Percentiles rank a stretch among this genome's conserved stretches.
phyloP scores from a whole-genome alignment of 2,329 filamentous ascomycete species.

The Laburnicola sp. region DNA sequence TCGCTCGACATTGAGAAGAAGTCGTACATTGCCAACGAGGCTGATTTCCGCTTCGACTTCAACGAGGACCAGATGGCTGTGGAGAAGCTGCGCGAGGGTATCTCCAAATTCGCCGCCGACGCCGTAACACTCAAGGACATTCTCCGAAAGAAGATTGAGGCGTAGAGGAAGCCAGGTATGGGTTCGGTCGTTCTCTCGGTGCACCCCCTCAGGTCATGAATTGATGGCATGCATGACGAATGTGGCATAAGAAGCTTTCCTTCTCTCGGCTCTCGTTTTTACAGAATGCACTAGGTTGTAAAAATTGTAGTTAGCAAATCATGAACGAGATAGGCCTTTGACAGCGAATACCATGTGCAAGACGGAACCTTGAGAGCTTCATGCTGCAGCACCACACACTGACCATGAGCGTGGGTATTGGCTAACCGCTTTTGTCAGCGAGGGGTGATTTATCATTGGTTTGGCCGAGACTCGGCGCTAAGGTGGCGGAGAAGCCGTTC shows the following conservation, averaged over 20 bases:
- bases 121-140: slow-evolving; percentile 92
- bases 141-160: slow-evolving; percentile 78
- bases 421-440: slow-evolving; percentile 9
- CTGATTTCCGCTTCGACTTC: slow-evolving; percentile 96
- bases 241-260: slow-evolving; percentile 19
- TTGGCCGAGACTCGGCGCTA: slow-evolving; percentile 28
- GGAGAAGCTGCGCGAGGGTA: slow-evolving; percentile 98
- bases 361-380: too few relatives aligned
- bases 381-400: too few relatives aligned
- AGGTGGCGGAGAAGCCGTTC: slow-evolving; percentile 2
- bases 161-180: slow-evolving; percentile 34
- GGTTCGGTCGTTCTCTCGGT: slow-evolving; percentile 26
- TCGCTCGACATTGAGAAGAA: slow-evolving; percentile 81
- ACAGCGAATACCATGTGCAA: slow-evolving; percentile 2
- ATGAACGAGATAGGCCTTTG: too few relatives aligned
- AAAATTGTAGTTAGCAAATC: slow-evolving; percentile 20
- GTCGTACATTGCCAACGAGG: slow-evolving; percentile 86
- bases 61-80: slow-evolving; percentile 99
- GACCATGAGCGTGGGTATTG: neutral
- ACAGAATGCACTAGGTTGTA: slow-evolving; percentile 8
- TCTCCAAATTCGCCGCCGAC: slow-evolving; percentile 98
- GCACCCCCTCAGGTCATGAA: neutral
- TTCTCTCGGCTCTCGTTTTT: slow-evolving; percentile 5
- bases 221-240: slow-evolving; percentile 25
- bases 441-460: slow-evolving; percentile 36